Evolutionary conservation across 2,329 filamentous ascomycete species (phyloP), one percentile per base, ranked within the genome.

Genomic region (Colletotrichum phormii): DNA sequence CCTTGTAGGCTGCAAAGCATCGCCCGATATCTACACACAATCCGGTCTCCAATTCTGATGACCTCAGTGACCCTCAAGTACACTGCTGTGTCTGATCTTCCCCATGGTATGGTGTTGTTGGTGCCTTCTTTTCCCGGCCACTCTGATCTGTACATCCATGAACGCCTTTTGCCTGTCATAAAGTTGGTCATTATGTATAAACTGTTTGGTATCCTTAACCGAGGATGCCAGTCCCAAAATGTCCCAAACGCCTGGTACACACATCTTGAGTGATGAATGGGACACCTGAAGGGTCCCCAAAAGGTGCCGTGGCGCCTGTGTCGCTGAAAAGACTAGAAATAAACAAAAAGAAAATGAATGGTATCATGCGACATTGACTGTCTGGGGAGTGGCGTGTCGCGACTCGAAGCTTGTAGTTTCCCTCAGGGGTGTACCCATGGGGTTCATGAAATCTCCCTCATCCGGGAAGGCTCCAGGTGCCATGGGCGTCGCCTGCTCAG

Each of bases 381-480:
- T 29, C 46, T 57, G 59, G 59, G 42, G 46, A n/a, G 59, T 67
- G 22, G 31, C 42, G 29, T 60, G 66, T 35, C 66, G 55, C 66
- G 55, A 61, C 12, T 70, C 66, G 42, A 70, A 55, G 46, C 60
- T 72, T 13, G 46, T n/a, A 33, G 60, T 49, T 72, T 70, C 60
- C 29, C 55, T 70, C 60, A 72, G 18, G 42, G 66, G 59, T 15
- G 33, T 70, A 35, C 60, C 66, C 54, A 70, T 26, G 24, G 66
- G 46, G 15, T 24, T 70, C 54, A 72, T 33, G 24, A 72, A 70
- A 9, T 70, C 60, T 24, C 22, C 24, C n/a, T 70, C 70, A 49
- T 70, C 66, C 6, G 66, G 66, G 35, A 72, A 72, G 33, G 70
- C 66, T n/a, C 70, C 70, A 11, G 70, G 66, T 42, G 70, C 70